Evolutionary conservation across 352 stramenopile genomes (phyloP), one percentile per base, ranked within the genome.

Genomic region (Phytophthora cryptogea): DNA sequence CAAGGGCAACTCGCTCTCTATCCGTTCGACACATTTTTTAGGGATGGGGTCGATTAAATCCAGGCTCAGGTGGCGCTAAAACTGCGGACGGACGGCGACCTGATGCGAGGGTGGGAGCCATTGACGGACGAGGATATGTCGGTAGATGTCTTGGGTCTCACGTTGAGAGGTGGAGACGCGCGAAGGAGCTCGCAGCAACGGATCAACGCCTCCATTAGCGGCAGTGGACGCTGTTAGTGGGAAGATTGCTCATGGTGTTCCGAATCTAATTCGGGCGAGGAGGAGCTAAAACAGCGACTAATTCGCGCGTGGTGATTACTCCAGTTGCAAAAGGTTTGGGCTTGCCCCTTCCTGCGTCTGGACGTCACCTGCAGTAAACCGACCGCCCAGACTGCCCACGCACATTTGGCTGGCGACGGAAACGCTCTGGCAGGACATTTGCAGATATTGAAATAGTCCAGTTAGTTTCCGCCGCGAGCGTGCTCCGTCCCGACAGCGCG

Each of bases 21-120:
- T 63, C 40, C 20, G 50, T 57, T 62, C 48, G 48, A 65, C 48
- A 63, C 45, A 37, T 26, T 20, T 36, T 37, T 36, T 32, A 40
- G 59, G 59, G 51, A 46, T 56, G 40, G 32, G 27, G 20, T 49
- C 41, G 20, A 57, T 17, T 54, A 54, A 54, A 64, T 42, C 31
- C 39, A 59, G 31, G n/a, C 35, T 60, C 6, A 6, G 27, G 10
- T 0, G 11, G 3, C 30, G 33, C 41, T 65, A 59, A 65, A 64
- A 54, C 17, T 4, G 8, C 31, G 6, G 4, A 30, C n/a, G 28
- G 49, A 30, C 8, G 27, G 4, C 6, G 9, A 32, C 30, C n/a
- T 52, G 49, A 20, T 40, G 35, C 5, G 9, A 14, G 10, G 49
- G 8, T 40, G 35, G 3, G 9, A 37, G 10, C 9, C 32, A n/a